Evolutionary conservation across 169 alveolate genomes (phyloP), one percentile per base, ranked within the genome.

Genomic region (Plasmodium sp.): DNA sequence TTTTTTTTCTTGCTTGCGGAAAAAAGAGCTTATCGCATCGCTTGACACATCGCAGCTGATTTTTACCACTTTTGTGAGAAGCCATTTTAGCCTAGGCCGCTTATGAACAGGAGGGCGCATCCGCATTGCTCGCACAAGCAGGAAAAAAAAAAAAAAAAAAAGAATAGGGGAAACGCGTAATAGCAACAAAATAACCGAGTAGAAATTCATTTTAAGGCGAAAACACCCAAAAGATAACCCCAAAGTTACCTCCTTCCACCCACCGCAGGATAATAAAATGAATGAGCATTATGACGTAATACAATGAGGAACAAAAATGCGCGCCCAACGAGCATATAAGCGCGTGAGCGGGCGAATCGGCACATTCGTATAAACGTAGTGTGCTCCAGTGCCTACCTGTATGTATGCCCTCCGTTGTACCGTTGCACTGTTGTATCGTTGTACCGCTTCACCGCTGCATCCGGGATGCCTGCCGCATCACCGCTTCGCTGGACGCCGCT

Each of bases 261-360:
- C 12, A 81, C 48, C 14, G 3, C 33, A 84, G 18, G 77, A 67
- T 39, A 43, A 45, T 84, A 92, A 62, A 82, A 84, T 84, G 93
- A 92, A 92, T 81, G 93, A 84, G 88, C 95, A 84, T 84, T 84
- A 92, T 92, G 93, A 84, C 67, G 93, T 84, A 92, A 92, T 92
- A 84, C 56, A 31, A 33, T 77, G 39, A 36, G 67, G 62, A 31
- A 14, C 51, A 77, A 79, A 73, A 18, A 39, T 45, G 34, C 34
- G 36, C n/a, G 9, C 9, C 1, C 36, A n/a, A 22, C 9, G 6
- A 51, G 33, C 45, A 43, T 58, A 62, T 62, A 27, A 18, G 14
- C 43, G 7, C 43, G 14, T n/a, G 31, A 34, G 54, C 51, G 18
- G 10, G 18, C 43, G 18, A 34, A 74, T 33, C 34, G 14, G 18